Conservation (phyloP, 805 yeast genomes). For the Schwanniomyces polymorphus region DNA sequence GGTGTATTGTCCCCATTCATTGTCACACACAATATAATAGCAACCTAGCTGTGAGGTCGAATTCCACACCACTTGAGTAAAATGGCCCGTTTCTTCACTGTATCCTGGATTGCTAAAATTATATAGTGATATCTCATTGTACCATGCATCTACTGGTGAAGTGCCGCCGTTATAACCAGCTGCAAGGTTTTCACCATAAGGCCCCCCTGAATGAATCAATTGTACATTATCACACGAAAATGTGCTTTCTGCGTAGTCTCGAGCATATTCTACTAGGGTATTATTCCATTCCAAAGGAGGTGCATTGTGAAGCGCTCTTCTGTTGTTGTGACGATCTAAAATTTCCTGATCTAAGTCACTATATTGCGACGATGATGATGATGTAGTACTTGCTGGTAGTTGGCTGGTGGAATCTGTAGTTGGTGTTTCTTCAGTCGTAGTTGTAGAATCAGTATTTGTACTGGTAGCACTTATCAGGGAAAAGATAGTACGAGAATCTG, state of each 20-base stretch:
- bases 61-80: slow-evolving; percentile 77
- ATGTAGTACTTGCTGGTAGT: no score
- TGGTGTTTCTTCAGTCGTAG: no score
- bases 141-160: slow-evolving; percentile 71
- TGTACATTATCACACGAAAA: slow-evolving; percentile 59
- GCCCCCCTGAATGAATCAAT: slow-evolving; percentile 61
- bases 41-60: slow-evolving; percentile 63
- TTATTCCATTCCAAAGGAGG: slow-evolving; percentile 31
- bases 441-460: no score
- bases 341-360: no score
- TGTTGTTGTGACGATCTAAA: slow-evolving; percentile 33
- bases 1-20: slow-evolving; percentile 57
- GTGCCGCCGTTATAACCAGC: slow-evolving; percentile 59
- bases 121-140: slow-evolving; percentile 59
- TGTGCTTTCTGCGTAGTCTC: slow-evolving; percentile 48
- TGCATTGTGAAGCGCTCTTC: slow-evolving; percentile 36
- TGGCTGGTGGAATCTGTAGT: no score
- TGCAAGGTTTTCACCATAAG: slow-evolving; percentile 81
- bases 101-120: slow-evolving; percentile 52
- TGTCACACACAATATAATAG: slow-evolving; percentile 50
- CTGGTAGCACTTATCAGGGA: no score
- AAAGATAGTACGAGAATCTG: no score
- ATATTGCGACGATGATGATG: no score
- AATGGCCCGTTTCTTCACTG: slow-evolving; percentile 65
- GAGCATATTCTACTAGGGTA: slow-evolving; percentile 33